These are phyloP conservation scores for Penicillium simplicissimum DNA, from an alignment of 495 filamentous ascomycete genomes.

Conservation along the genomic window DNA sequence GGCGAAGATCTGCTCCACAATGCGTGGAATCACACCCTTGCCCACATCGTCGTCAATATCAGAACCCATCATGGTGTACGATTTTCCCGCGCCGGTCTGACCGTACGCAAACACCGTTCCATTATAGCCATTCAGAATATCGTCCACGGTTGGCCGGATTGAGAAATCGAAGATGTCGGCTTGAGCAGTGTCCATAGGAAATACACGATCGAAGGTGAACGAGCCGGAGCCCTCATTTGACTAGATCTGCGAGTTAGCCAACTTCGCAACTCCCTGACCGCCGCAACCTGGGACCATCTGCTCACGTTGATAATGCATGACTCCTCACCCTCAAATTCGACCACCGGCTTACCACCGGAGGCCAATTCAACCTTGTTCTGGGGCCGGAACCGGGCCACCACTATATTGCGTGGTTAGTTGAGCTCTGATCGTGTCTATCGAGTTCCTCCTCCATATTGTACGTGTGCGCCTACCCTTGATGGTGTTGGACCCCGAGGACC, in stretches of 20 bases:
- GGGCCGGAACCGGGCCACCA: conserved; percentile 95
- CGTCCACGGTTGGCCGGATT: conserved; percentile 92
- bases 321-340: conserved; percentile 82
- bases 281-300: conserved; percentile 15
- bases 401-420: conserved; percentile 40
- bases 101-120: conserved; percentile 99
- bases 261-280: background rate
- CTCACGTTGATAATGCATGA: conserved; percentile 85
- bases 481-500: conserved; percentile 56
- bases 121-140: conserved; percentile 98
- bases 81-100: conserved; percentile 98
- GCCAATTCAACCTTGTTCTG: conserved; percentile 91
- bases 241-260: conserved; percentile 44
- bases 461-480: conserved; percentile 66
- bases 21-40: conserved; percentile 94
- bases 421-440: background rate
- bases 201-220: conserved; percentile 98
- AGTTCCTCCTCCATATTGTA: conserved; percentile 19
- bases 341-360: conserved; percentile 88
- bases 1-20: conserved; percentile 96
- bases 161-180: conserved; percentile 95
- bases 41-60: conserved; percentile 89
- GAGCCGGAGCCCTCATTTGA: conserved; percentile 78
- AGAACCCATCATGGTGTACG: conserved; percentile 98
- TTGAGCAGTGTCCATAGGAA: conserved; percentile 87